Evolutionary conservation across 2,329 filamentous ascomycete genomes (phyloP), one percentile per base, ranked within the genome.

Genomic region (Emmonsiellopsis sp.): DNA sequence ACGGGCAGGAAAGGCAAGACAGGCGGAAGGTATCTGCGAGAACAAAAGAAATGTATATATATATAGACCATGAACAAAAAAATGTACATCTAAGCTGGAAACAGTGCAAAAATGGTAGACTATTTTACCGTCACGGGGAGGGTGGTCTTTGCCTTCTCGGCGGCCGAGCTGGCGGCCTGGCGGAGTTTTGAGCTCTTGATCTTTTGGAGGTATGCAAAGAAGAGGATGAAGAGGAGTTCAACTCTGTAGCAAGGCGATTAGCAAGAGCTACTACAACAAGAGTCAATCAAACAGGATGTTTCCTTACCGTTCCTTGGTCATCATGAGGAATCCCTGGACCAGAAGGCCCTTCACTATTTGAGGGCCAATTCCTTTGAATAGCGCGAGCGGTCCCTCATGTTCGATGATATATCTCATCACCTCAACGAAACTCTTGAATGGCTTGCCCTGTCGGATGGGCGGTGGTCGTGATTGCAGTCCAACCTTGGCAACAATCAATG

Each of bases 261-360:
- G 34, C 17, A 44, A 43, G 6, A 40, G 39, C 8, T 42, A 31
- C 32, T 17, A 6, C 37, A 31, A 32, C 9, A 2, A 2, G n/a
- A 21, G 11, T 42, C 14, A 44, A 17, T 17, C 17, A 40, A 44
- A 53, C 56, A 51, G 8, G 48, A 31, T 46, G 44, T 31, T 8
- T 42, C 44, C 77, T 60, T 77, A 90, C 87, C 90, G 82, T 73
- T 98, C 93, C 74, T 98, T 98, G 47, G 90, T 93, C 90, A 96
- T 98, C 93, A 98, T 98, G 40, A 98, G 77, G 53, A 98, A 83
- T 49, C 93, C 93, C 67, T 98, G 93, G 2, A 98, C 93, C 48
- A 98, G 68, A 51, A 98, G 73, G 1, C 93, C 93, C 73, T 98
- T 98, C 55, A 90, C 71, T 50, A 98, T 87, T 70, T 98, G 93